Base-by-base conservation (phyloP, 257 asterid species). In the Ballota nigra region DNA sequence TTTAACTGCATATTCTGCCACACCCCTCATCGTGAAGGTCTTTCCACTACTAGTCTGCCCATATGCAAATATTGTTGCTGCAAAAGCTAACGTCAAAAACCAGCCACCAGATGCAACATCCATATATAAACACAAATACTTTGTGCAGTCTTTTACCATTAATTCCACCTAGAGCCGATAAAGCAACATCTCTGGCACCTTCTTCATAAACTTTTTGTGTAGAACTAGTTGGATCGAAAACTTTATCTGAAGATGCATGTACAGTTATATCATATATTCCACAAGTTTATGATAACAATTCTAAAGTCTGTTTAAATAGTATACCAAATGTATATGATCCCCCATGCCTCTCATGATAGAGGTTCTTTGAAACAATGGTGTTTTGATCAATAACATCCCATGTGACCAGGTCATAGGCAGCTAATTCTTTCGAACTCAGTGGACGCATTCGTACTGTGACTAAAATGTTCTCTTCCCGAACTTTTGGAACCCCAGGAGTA, bases 41-140 rank as follows among this genome's bases (percentile, higher is more conserved):
- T 95, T 95, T 24, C 99, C 99, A 71, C 99, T 95, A 66, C 97
- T 89, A 66, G 97, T 95, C 83, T 95, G 98, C 53, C 98, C 99
- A 77, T 92, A 95, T 8, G 98, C 97, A 73, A 94, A 95, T 60
- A 95, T 86, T 19, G 99, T 95, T 40, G 97, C 99, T 94, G 91
- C 80, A 69, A 45, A 70, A 64, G 51, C 58, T 1, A 53, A 61
- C 52, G 38, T 18, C n/a, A 41, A 18, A 26, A 61, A 23, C 19
- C 31, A 56, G 12, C 31, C 40, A 66, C 38, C 67, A 74, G 23
- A 22, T 61, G 13, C n/a, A n/a, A n/a, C 62, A 41, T 13, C 18
- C 6, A 65, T 33, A 16, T 22, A 55, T 13, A 41, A 43, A 52
- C 13, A 52, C 4, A 36, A 58, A 61, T 22, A 59, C 55, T 57